Conservation (phyloP, 2,329 filamentous ascomycete species). For the Epicoccum sorghinum region DNA sequence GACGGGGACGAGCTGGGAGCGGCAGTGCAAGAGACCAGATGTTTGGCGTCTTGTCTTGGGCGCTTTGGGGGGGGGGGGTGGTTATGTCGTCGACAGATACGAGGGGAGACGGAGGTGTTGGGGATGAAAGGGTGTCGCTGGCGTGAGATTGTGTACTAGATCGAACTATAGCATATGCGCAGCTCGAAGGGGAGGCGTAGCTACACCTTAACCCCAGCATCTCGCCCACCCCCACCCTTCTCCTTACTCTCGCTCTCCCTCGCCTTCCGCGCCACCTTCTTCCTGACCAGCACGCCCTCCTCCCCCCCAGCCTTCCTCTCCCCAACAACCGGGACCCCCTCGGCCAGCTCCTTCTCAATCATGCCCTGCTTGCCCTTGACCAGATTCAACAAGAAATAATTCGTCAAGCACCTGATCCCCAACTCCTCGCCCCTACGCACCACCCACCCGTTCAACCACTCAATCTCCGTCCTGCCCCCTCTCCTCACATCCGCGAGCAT, state of each 20-base stretch:
- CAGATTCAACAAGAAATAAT: constrained; percentile 73
- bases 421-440: constrained; percentile 73
- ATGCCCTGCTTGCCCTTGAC: constrained; percentile 72
- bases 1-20: too few relatives aligned
- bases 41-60: too few relatives aligned
- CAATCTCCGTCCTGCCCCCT: constrained; percentile 72
- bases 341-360: constrained; percentile 47
- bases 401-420: constrained; percentile 73
- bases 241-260: background rate
- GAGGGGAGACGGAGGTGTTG: too few relatives aligned
- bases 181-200: too few relatives aligned
- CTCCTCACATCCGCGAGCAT: constrained; percentile 71
- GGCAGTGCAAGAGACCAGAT: too few relatives aligned
- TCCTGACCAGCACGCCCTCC: constrained; percentile 13
- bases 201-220: too few relatives aligned
- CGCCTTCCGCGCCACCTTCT: background rate
- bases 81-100: too few relatives aligned
- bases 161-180: too few relatives aligned
- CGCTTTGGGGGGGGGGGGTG: too few relatives aligned
- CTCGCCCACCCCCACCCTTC: too few relatives aligned
- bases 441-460: constrained; percentile 90
- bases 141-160: too few relatives aligned
- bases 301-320: constrained; percentile 8
- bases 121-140: too few relatives aligned
- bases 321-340: constrained; percentile 47